phyloP scores from a whole-genome alignment of 2,329 filamentous ascomycete species.

The Dryadomyces quercus-mongolicae region DNA sequence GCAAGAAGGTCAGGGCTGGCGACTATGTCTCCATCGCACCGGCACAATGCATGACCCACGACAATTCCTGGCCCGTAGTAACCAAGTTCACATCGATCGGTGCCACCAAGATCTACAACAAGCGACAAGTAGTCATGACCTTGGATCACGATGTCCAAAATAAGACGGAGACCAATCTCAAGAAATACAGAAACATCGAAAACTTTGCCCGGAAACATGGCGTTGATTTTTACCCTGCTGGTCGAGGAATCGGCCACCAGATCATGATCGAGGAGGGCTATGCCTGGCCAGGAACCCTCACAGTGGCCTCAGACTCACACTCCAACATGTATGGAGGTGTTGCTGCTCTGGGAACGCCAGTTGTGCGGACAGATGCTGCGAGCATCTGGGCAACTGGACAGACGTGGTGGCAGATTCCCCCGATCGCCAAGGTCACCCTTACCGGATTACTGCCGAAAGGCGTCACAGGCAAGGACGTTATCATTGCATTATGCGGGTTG shows the following conservation, averaged over 20 bases:
- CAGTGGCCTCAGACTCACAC: constrained; percentile 68
- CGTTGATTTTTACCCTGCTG: constrained; percentile 55
- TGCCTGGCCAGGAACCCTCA: constrained; percentile 71
- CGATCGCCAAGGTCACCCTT: constrained; percentile 68
- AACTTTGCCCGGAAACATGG: constrained; percentile 70
- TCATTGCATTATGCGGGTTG: constrained; percentile 74
- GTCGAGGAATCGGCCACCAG: constrained; percentile 54
- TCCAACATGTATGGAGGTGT: constrained; percentile 63
- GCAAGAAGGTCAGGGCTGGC: constrained; percentile 64
- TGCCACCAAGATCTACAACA: constrained; percentile 59
- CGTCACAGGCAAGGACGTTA: constrained; percentile 89
- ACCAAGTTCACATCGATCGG: constrained; percentile 74
- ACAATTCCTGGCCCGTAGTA: constrained; percentile 39
- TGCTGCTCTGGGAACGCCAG: constrained; percentile 61
- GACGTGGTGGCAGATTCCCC: constrained; percentile 68
- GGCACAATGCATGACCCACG: constrained; percentile 70
- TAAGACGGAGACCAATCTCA: constrained; percentile 62
- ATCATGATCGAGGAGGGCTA: constrained; percentile 77
- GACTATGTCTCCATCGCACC: constrained; percentile 74
- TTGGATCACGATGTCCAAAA: constrained; percentile 76
- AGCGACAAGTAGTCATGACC: constrained; percentile 66
- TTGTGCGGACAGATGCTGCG: constrained; percentile 81
- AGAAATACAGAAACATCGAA: constrained; percentile 74
- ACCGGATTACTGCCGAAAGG: constrained; percentile 63
- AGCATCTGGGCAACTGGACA: constrained; percentile 71